These are phyloP conservation scores for Phytophthora tentaculata DNA, from an alignment of 352 stramenopile species.

Conservation along the genomic window DNA sequence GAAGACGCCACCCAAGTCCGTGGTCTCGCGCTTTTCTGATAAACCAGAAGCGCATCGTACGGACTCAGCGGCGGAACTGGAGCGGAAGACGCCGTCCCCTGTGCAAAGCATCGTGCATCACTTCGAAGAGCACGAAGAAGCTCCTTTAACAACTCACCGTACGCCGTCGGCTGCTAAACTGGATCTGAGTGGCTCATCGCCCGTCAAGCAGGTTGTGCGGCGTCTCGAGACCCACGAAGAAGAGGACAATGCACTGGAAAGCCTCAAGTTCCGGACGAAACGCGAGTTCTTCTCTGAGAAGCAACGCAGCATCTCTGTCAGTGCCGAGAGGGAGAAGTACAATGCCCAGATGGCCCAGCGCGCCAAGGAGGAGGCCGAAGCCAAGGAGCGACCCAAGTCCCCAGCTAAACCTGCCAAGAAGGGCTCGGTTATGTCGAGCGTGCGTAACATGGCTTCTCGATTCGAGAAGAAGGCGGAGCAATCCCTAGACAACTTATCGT, in stretches of 20 bases:
- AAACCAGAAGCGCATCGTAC: slow-evolving; percentile 33
- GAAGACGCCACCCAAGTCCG: slow-evolving; percentile 31
- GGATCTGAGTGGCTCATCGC: slow-evolving; percentile 33
- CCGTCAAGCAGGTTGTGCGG: slow-evolving; percentile 55
- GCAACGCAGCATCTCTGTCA: slow-evolving; percentile 43
- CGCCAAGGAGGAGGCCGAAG: slow-evolving; percentile 31
- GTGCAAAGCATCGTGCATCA: slow-evolving; percentile 22
- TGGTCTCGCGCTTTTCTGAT: slow-evolving; percentile 39
- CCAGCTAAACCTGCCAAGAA: slow-evolving; percentile 23
- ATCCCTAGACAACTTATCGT: slow-evolving; percentile 52
- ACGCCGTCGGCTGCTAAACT: slow-evolving; percentile 40
- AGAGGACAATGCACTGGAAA: slow-evolving; percentile 53
- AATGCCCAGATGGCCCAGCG: slow-evolving; percentile 27
- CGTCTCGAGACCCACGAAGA: slow-evolving; percentile 58
- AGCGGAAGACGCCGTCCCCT: slow-evolving; percentile 25
- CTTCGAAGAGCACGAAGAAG: slow-evolving; percentile 39
- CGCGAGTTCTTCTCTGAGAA: slow-evolving; percentile 60
- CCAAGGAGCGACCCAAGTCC: slow-evolving; percentile 23
- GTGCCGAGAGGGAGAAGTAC: slow-evolving; percentile 45
- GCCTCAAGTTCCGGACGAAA: slow-evolving; percentile 59
- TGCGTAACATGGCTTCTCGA: slow-evolving; percentile 52
- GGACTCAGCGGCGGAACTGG: slow-evolving; percentile 35
- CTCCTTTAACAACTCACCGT: slow-evolving; percentile 27
- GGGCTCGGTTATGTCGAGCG: slow-evolving; percentile 39
- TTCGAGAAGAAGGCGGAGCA: slow-evolving; percentile 56